Evolutionary conservation across 495 filamentous ascomycete genomes (phyloP), one percentile per base, ranked within the genome.

Genomic region (Aspergillus funiculosus): DNA sequence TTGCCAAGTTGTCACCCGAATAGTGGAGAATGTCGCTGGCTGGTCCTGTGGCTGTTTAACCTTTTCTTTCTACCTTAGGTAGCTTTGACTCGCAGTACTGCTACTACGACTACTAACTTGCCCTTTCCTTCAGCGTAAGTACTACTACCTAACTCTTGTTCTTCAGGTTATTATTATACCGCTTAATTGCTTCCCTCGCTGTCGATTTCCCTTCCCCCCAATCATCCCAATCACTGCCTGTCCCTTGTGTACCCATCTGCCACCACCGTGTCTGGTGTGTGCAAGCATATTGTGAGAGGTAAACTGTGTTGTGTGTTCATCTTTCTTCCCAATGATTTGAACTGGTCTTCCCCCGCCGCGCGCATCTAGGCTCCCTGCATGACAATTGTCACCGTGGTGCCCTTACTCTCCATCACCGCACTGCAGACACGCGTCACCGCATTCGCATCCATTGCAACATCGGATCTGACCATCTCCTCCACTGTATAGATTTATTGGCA

Each of bases 351-450:
- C 32, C 36, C 17, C 27, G 27, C 32, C 25, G 35, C 43, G 30
- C 36, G 37, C 39, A 26, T 30, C 39, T 30, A 43, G 48, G 43
- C 48, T 58, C 43, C 61, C 56, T 58, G 56, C 64, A 63, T 65
- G 54, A 57, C 53, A 48, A 54, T 54, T 50, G 48, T 58, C 52
- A 45, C 26, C 53, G 45, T 60, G 55, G 43, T 52, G 40, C 43
- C 31, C 44, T 54, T 50, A 43, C 37, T 26, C 39, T 38, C 46
- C 47, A 46, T 53, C 25, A 51, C 55, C 51, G 19, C 50, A 46
- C 54, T 50, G 56, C 63, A 59, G 57, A 60, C 60, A 51, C 57
- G 56, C 67, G 64, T 66, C 63, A 61, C 57, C 50, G 56, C 52
- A 59, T 43, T 46, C 46, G 29, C 20, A 32, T 43, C 44, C 32